Base-by-base conservation (phyloP, 108 stramenopile genomes). In the Nitzschia palea region DNA sequence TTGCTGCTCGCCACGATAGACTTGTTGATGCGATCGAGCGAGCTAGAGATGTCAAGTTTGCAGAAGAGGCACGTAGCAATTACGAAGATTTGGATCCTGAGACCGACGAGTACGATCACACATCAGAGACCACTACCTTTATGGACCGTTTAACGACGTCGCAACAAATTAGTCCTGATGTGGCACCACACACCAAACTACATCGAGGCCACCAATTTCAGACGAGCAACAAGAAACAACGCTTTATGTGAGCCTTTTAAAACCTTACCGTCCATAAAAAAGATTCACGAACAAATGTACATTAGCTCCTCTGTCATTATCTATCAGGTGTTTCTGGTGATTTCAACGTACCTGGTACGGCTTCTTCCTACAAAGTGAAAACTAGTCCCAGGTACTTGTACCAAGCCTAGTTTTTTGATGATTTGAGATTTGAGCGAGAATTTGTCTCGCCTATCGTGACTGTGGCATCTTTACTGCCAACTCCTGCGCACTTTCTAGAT, bases 21-120 rank as follows among this genome's bases (percentile, higher is more conserved):
- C 62, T 90, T 26, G 79, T 76, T 28, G 86, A 87, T 67, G 44
- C 64, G 37, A 86, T 89, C 53, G 79, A 89, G 44, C 82, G 70
- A 32, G 55, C 66, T 0, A 87, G 77, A 43, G 63, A 86, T 12
- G 64, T 63, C 27, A 76, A 73, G 43, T 90, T 87, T 59, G 71
- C 73, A 22, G 55, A 56, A 26, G 45, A 62, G 0, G 44, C 74
- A n/a, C 74, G 79, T 27, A 71, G 82, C 18, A 28, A 33, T 35
- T 26, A 18, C 57, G 52, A 60, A 55, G 79, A 54, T 29, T 8
- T 48, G 4, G 15, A 5, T 5, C 5, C 47, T n/a, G 47, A 48
- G 22, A 20, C 17, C 8, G 47, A 48, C 18, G 47, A 48, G 18
- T 20, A 48, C 47, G 18, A 48, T 12, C 47, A 48, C 47, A 20